Base-by-base conservation (phyloP, 1,284 basidiomycete species). In the Phenoliferia sp. region DNA sequence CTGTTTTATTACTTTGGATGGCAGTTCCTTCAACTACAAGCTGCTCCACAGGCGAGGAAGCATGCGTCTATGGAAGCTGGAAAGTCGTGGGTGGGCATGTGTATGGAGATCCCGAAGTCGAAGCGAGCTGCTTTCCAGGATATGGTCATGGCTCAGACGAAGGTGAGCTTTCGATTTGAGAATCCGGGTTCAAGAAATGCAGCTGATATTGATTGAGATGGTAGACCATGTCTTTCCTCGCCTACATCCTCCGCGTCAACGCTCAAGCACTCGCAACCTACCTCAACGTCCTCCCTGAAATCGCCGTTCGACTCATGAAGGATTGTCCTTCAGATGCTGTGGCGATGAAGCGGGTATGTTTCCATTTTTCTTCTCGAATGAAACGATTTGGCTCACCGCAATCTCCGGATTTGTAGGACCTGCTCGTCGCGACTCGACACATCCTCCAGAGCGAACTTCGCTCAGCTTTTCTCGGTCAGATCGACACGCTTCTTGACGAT, bases 391-490 rank as follows among this genome's bases (percentile, higher is more conserved):
- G 52, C 55, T 52, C 6, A 26, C 32, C 16, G 7, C 26, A 44
- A 4, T n/a, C 5, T 17, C 22, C 3, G 31, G 17, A 28, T 32
- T 12, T 7, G 29, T 77, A 94, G 90, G 96, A 99, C 79, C 82
- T 99, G 52, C 87, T 97, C 79, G 88, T 95, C 16, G 93, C 95
- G 3, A 89, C 95, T 59, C 87, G 96, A 28, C 95, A 99, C 80
- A 86, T 99, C 39, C 85, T 95, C 69, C 87, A 86, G 12, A 90
- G 89, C 33, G 86, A 89, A 34, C 88, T 93, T 76, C 85, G 93
- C 59, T 85, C 87, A 48, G 89, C 89, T 22, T 87, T 98, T 71
- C 82, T 96, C 34, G 85, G 88, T 1, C 88, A 92, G 74, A 86
- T 99, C 65, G 92, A 96, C 79, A 92, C 92, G 69, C 83, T 99